phyloP scores from a whole-genome alignment of 2,329 filamentous ascomycete genomes.

The Stemphylium vesicarium region DNA sequence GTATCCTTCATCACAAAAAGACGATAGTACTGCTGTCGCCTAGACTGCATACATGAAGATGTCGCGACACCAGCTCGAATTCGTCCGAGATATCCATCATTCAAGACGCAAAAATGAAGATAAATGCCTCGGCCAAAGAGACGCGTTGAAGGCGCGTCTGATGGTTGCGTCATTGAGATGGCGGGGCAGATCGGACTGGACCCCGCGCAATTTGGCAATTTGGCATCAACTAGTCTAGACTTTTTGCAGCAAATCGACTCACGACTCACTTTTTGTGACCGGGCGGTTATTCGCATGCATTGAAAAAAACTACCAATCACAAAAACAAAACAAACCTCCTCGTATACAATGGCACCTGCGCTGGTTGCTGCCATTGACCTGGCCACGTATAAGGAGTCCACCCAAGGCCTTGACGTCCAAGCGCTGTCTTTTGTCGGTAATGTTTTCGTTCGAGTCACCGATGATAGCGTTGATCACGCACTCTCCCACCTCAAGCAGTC shows the following conservation, averaged over 20 bases:
- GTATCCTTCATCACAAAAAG: too few relatives aligned
- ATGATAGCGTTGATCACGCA: constrained; percentile 55
- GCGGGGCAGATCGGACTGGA: constrained; percentile 16
- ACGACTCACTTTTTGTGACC: constrained; percentile 1
- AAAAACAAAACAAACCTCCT: background rate
- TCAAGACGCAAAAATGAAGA: too few relatives aligned
- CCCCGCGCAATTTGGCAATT: constrained; percentile 21
- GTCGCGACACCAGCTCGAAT: too few relatives aligned
- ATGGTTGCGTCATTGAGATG: constrained; percentile 13
- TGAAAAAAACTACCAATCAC: background rate
- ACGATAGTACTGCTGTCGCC: too few relatives aligned
- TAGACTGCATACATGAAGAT: too few relatives aligned
- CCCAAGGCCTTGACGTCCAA: constrained; percentile 59
- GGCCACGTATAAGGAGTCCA: constrained; percentile 50
- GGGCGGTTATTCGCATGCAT: background rate
- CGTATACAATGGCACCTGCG: constrained; percentile 51
- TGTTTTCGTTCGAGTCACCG: constrained; percentile 61
- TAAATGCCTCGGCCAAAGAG: background rate
- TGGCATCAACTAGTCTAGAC: constrained; percentile 12
- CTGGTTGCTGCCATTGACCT: constrained; percentile 59
- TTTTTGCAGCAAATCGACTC: constrained; percentile 16
- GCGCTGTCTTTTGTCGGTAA: constrained; percentile 64
- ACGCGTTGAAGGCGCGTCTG: background rate
- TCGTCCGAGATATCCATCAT: too few relatives aligned
- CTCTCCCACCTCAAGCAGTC: constrained; percentile 63